Evolutionary conservation across 768 basidiomycete genomes (phyloP), one percentile per base, ranked within the genome.

Genomic region (Clitopilus passeckerianus): DNA sequence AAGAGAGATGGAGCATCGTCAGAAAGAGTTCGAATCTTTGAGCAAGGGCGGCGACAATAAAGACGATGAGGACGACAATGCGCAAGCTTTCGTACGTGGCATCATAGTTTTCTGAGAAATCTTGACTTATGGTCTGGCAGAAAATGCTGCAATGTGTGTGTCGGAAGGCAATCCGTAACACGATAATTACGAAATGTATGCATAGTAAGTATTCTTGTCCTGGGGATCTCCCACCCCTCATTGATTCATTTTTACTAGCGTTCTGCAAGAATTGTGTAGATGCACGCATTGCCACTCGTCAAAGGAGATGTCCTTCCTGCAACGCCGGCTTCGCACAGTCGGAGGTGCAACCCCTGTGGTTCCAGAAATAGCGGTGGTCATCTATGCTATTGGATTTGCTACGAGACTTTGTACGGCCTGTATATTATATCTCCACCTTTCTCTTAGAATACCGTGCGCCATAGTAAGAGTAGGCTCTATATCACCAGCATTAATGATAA

Each of bases 281-380:
- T 62, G 79, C 86, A n/a, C 88, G 96, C 43, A 81, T 98, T 64
- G 74, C 88, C 24, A 94, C 91, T 15, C 86, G 95, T 60, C 95
- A 97, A 70, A 87, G 95, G 24, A 95, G 95, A 71, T 98, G 95
- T 74, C 95, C 95, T 22, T 87, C 89, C 6, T 98, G 95, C 70
- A 88, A 89, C 62, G 67, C 89, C 33, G 72, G 81, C 1, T 98
- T 98, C 74, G 87, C 89, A 5, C 84, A 87, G 65, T 87, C 86
- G 54, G 95, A 98, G 62, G 91, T 94, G 20, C 74, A 78, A 58
- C 68, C 70, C 44, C 67, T 82, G 53, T 82, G 72, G 63, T 79
- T 80, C 64, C 82, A 83, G 71, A 80, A 70, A 74, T 63, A 24
- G 37, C 37, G 24, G 34, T 16, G 50, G 24, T 33, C 24, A 22